Conservation (phyloP, 768 basidiomycete species). For the Amanita jacksonii region DNA sequence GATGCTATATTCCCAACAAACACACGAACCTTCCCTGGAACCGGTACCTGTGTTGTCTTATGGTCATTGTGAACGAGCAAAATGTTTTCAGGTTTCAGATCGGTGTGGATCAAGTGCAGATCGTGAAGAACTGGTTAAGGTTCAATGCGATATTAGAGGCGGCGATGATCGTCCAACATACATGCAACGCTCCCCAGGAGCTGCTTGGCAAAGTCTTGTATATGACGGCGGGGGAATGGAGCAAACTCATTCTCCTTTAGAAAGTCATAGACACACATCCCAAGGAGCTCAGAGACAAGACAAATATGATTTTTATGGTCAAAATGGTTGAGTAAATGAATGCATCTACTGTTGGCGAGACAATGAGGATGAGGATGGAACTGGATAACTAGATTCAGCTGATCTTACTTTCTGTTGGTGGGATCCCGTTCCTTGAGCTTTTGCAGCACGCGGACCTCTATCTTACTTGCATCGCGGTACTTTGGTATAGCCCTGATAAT, state of each 20-base stretch:
- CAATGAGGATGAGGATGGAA: constrained; percentile 10
- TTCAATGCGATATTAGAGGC: constrained; percentile 6
- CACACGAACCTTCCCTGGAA: constrained; percentile 53
- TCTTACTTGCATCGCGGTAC: constrained; percentile 97
- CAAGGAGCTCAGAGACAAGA: constrained; percentile 89
- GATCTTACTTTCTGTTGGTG: constrained; percentile 73
- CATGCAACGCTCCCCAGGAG: constrained; percentile 90
- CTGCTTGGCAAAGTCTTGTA: constrained; percentile 91
- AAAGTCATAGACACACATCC: constrained; percentile 98
- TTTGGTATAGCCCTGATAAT: constrained; percentile 98
- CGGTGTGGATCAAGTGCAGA: constrained; percentile 89
- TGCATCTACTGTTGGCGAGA: constrained; percentile 72
- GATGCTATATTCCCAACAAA: constrained; percentile 6
- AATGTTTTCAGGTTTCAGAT: constrained; percentile 98
- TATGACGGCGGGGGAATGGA: constrained; percentile 93
- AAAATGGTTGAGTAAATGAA: constrained; percentile 90
- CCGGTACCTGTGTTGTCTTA: constrained; percentile 46
- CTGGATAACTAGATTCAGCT: neutral
- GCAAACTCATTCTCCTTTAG: constrained; percentile 96
- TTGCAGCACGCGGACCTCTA: constrained; percentile 92
- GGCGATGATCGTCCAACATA: constrained; percentile 33
- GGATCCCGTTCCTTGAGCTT: constrained; percentile 87
- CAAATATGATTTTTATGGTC: constrained; percentile 98
- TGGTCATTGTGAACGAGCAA: constrained; percentile 83
- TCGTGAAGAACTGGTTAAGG: constrained; percentile 71